Conservation (phyloP, 192 early-diverging fungal species). For the Entomortierella lignicola region DNA sequence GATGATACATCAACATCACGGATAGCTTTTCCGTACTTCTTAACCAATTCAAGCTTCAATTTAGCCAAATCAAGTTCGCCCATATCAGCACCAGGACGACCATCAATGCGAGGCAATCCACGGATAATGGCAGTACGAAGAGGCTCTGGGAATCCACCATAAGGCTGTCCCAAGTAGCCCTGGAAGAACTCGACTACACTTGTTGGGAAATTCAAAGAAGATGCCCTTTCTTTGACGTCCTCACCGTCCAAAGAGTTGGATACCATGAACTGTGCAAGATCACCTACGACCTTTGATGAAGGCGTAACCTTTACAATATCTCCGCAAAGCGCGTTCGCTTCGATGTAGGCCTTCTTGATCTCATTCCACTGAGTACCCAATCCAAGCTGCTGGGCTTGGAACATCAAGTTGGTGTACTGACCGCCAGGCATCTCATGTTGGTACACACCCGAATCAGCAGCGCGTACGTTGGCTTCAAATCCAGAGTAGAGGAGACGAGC, state of each 20-base stretch:
- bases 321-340: constrained; percentile 92
- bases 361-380: constrained; percentile 94
- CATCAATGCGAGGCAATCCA: constrained; percentile 79
- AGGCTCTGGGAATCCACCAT: constrained; percentile 95
- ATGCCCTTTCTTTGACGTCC: constrained; percentile 81
- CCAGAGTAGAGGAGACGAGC: constrained; percentile 94
- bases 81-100: constrained; percentile 87
- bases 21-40: constrained; percentile 85
- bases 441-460: constrained; percentile 92
- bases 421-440: constrained; percentile 98
- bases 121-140: constrained; percentile 86
- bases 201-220: constrained; percentile 90
- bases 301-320: constrained; percentile 99
- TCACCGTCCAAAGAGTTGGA: constrained; percentile 82
- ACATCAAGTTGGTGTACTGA: constrained; percentile 98
- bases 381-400: constrained; percentile 95
- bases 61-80: constrained; percentile 80
- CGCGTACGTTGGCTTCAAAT: constrained; percentile 93
- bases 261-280: constrained; percentile 98
- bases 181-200: constrained; percentile 98
- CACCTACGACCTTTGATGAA: constrained; percentile 97
- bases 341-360: constrained; percentile 91
- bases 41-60: constrained; percentile 78
- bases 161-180: constrained; percentile 93
- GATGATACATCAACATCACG: constrained; percentile 89